These are phyloP conservation scores for Mucor circinelloides DNA, from an alignment of 371 early-diverging fungal species.

Conservation along the genomic window DNA sequence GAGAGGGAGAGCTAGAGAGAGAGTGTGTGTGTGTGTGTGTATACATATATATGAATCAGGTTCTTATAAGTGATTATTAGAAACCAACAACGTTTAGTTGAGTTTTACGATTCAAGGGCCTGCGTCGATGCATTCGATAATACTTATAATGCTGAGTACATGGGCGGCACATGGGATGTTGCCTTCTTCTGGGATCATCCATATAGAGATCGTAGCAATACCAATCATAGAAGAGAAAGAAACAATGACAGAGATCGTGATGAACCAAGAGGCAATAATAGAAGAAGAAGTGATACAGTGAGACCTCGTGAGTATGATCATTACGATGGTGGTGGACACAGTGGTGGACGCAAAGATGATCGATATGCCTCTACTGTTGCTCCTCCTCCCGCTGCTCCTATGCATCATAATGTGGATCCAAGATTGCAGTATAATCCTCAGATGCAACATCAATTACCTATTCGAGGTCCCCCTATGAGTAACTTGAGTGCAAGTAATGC, in stretches of 20 bases:
- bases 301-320: conserved; percentile 12
- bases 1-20: neutral
- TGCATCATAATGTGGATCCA: conserved; percentile 3
- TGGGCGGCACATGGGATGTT: conserved; percentile 51
- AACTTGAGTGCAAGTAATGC: neutral
- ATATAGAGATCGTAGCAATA: conserved; percentile 35
- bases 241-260: conserved; percentile 13
- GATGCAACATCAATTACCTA: neutral
- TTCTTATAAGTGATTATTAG: neutral
- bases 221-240: conserved; percentile 9
- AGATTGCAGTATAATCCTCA: conserved; percentile 16
- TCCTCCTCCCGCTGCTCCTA: neutral
- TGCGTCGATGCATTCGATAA: conserved; percentile 46
- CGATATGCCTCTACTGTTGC: conserved; percentile 3
- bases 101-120: conserved; percentile 58
- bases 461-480: neutral
- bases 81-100: conserved; percentile 56
- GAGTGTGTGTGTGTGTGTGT: neutral
- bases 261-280: neutral
- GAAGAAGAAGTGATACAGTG: conserved; percentile 4
- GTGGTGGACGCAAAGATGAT: neutral
- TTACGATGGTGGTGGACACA: neutral
- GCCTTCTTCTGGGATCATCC: conserved; percentile 59
- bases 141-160: conserved; percentile 35
- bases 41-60: neutral